These are phyloP conservation scores for Mimosa bimucronata DNA, from an alignment of 306 rosid species.

Conservation along the genomic window DNA sequence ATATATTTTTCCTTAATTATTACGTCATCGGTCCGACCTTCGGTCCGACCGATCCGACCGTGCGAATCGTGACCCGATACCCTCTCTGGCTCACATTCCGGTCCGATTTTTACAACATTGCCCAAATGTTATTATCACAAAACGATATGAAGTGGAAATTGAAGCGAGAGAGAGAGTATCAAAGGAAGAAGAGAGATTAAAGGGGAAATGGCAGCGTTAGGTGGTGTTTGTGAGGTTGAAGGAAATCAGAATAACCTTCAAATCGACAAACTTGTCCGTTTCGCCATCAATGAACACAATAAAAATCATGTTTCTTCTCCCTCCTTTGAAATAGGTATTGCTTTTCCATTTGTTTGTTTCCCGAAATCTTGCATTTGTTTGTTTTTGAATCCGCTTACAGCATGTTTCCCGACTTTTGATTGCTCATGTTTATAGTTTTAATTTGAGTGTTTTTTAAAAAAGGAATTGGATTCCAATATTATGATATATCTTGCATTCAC, in stretches of 20 bases:
- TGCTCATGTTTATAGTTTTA: not conserved
- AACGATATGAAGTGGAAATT: conserved; percentile 4
- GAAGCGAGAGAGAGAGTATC: not conserved
- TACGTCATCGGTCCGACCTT: too few relatives aligned
- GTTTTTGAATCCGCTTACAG: not conserved
- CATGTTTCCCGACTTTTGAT: not conserved
- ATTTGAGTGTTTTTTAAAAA: too few relatives aligned
- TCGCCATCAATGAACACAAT: conserved; percentile 47
- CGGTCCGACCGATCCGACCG: too few relatives aligned
- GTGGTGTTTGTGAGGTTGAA: conserved; percentile 23
- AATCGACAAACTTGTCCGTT: conserved; percentile 48
- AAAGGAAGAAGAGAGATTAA: too few relatives aligned
- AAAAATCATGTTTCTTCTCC: conserved; percentile 39
- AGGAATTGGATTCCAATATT: too few relatives aligned
- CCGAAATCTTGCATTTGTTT: too few relatives aligned
- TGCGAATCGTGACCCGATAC: too few relatives aligned
- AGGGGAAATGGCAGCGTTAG: conserved; percentile 36
- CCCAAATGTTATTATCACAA: too few relatives aligned
- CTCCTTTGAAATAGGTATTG: not conserved
- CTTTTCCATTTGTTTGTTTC: conserved; percentile 12
- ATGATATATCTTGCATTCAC: not conserved
- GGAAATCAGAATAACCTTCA: conserved; percentile 28
- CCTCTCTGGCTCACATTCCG: too few relatives aligned
- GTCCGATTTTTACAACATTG: too few relatives aligned
- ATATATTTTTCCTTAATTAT: too few relatives aligned